A percentile compares a stretch with the other conserved stretches of the same genome.
Conservation (phyloP, 2,329 filamentous ascomycete species). For the Botrytis squamosa region DNA sequence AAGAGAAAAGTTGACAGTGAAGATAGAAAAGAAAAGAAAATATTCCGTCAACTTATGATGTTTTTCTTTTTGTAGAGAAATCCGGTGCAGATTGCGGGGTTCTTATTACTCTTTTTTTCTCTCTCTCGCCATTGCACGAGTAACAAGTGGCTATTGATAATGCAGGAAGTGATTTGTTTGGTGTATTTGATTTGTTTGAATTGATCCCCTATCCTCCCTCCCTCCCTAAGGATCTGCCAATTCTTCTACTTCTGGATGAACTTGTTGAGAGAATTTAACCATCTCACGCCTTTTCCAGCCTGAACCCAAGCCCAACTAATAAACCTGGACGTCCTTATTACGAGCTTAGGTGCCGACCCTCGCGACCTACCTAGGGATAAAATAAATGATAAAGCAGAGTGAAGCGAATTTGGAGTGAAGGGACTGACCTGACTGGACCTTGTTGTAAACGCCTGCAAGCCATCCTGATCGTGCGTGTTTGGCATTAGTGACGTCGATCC, state of each 20-base stretch:
- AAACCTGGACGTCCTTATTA: neutral
- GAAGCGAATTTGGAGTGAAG: neutral
- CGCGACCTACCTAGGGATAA: neutral
- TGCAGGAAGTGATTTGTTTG: neutral
- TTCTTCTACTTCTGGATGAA: neutral
- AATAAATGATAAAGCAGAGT: neutral
- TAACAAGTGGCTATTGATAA: neutral
- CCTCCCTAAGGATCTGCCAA: neutral
- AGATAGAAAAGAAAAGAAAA: neutral
- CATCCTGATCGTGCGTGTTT: neutral
- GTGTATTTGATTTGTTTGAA: neutral
- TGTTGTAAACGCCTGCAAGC: neutral
- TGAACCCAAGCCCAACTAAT: conserved; percentile 1
- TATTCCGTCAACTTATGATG: neutral
- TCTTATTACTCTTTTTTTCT: neutral
- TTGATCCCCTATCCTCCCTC: neutral
- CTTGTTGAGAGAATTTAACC: neutral
- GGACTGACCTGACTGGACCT: conserved; percentile 1
- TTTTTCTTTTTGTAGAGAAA: neutral
- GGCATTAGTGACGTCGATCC: conserved; percentile 19
- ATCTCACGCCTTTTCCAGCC: neutral
- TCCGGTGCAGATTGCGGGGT: neutral
- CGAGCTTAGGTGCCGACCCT: neutral
- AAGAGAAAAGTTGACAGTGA: neutral
- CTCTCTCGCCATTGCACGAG: neutral